A percentile compares a stretch with the other conserved stretches of the same genome.
Conservation (phyloP, 257 asterid genomes). For the Cruciata laevipes region DNA sequence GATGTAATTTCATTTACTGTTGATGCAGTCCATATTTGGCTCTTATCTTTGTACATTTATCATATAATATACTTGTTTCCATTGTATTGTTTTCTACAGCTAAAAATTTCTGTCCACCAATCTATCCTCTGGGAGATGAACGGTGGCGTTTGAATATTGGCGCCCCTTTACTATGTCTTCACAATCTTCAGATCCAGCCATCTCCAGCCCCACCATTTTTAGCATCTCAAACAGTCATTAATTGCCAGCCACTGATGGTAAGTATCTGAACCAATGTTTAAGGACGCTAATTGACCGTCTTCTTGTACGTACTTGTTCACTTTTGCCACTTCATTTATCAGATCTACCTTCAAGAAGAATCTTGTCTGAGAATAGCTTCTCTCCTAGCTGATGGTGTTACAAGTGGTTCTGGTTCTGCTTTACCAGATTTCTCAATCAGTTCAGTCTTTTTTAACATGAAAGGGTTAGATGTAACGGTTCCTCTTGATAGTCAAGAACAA, state of each 20-base stretch:
- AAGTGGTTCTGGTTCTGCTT: conserved; percentile 52
- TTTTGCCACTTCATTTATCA: conserved; percentile 32
- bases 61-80: conserved; percentile 13
- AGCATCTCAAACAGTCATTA: conserved; percentile 76
- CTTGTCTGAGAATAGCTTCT: conserved; percentile 89
- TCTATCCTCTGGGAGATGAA: conserved; percentile 83
- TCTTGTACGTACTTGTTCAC: not conserved
- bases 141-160: conserved; percentile 49
- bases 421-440: conserved; percentile 69
- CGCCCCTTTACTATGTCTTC: conserved; percentile 66
- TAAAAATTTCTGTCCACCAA: conserved; percentile 76
- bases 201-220: conserved; percentile 80
- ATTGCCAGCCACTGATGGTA: conserved; percentile 90
- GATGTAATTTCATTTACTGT: conserved; percentile 9
- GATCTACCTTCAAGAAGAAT: conserved; percentile 97
- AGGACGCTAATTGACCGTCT: conserved; percentile 8
- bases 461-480: conserved; percentile 70
- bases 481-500: conserved; percentile 44
- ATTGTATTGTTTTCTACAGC: conserved; percentile 39
- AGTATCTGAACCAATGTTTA: conserved; percentile 8
- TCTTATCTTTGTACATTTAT: conserved; percentile 11
- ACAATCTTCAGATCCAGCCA: conserved; percentile 78
- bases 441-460: conserved; percentile 51
- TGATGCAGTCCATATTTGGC: conserved; percentile 20
- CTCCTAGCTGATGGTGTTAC: conserved; percentile 91